A percentile compares a stretch with the other conserved stretches of the same genome.
Conservation (phyloP, 148 eudicot species). For the Pouteria glomerata region DNA sequence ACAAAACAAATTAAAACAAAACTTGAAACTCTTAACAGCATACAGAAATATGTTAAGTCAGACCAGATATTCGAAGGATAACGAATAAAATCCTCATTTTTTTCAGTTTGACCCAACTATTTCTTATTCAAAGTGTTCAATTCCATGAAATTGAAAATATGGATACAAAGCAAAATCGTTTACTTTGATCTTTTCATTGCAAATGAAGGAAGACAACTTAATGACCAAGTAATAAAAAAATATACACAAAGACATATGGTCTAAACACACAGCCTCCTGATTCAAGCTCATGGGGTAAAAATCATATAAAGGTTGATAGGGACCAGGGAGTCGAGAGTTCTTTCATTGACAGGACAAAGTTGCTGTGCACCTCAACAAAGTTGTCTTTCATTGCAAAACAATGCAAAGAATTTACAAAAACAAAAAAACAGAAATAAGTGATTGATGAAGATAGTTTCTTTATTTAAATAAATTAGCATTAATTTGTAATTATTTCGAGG, state of each 20-base stretch:
- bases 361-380: too few species aligned
- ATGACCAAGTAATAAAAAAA: not conserved
- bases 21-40: not conserved
- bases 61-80: not conserved
- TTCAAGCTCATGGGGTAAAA: not conserved
- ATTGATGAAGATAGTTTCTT: not conserved
- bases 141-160: not conserved
- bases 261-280: not conserved
- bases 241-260: not conserved
- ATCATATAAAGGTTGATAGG: not conserved
- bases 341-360: not conserved
- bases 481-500: conserved; percentile 12
- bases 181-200: not conserved
- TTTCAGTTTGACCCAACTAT: not conserved
- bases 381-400: too few species aligned
- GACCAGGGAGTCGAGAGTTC: not conserved
- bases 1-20: too few species aligned
- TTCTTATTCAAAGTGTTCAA: not conserved
- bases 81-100: not conserved
- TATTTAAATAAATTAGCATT: not conserved
- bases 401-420: not conserved
- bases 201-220: conserved; percentile 4
- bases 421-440: not conserved
- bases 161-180: not conserved
- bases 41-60: not conserved